These are phyloP conservation scores for Candida sanyaensis DNA, from an alignment of 1,139 yeast species.

Conservation along the genomic window DNA sequence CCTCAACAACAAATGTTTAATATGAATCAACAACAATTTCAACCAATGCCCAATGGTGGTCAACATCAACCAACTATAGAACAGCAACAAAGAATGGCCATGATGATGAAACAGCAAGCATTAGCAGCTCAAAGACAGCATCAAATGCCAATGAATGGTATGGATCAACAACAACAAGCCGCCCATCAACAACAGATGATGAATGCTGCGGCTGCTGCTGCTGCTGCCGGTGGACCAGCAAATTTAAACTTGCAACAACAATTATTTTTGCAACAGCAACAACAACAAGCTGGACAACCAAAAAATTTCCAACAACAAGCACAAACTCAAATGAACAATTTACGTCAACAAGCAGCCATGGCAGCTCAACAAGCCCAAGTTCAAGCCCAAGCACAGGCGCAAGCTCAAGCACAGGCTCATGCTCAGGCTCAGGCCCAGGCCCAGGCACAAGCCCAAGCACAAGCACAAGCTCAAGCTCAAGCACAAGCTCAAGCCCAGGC, in stretches of 20 bases:
- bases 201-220: constrained; percentile 13
- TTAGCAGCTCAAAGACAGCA: constrained; percentile 14
- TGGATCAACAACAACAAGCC: constrained; percentile 25
- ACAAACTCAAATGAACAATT: constrained; percentile 52
- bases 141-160: constrained; percentile 9
- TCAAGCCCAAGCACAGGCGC: constrained; percentile 11
- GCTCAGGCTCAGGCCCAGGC: too few species aligned
- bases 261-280: constrained; percentile 22
- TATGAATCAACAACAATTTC: constrained; percentile 17
- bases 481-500: too few species aligned
- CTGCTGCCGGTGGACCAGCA: constrained; percentile 11
- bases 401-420: too few species aligned
- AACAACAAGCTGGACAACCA: constrained; percentile 22
- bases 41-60: constrained; percentile 16
- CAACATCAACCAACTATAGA: constrained; percentile 15
- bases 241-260: constrained; percentile 26
- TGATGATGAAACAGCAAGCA: constrained; percentile 15
- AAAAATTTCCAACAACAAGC: constrained; percentile 51
- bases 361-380: constrained; percentile 28
- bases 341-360: constrained; percentile 48
- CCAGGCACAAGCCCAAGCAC: too few species aligned
- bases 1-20: constrained; percentile 24
- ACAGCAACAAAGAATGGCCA: constrained; percentile 13
- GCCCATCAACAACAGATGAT: constrained; percentile 18
- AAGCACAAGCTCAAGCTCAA: too few species aligned